These are phyloP conservation scores for Atractiella rhizophila DNA, from an alignment of 768 basidiomycete genomes.

Conservation along the genomic window DNA sequence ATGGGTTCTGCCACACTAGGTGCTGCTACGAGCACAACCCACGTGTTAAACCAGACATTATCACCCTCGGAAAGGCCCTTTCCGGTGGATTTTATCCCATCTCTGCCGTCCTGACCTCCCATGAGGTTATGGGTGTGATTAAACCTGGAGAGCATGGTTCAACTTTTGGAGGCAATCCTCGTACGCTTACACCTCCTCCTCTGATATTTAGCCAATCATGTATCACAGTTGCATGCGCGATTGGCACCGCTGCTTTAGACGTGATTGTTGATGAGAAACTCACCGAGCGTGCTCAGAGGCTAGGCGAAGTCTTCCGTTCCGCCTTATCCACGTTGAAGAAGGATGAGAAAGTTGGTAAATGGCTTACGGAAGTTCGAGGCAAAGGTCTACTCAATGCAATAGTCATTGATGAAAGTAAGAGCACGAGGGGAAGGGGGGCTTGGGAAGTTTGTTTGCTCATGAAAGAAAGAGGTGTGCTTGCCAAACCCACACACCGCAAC, in stretches of 20 bases:
- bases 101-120: conserved; percentile 72
- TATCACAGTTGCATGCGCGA: conserved; percentile 89
- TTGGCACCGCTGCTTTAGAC: conserved; percentile 67
- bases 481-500: conserved; percentile 87
- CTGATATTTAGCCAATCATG: conserved; percentile 22
- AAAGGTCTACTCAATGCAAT: conserved; percentile 73
- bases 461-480: conserved; percentile 71
- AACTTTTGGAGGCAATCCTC: conserved; percentile 56
- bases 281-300: conserved; percentile 44
- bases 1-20: conserved; percentile 9
- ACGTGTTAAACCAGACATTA: conserved; percentile 61
- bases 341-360: conserved; percentile 1
- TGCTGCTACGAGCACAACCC: conserved; percentile 62
- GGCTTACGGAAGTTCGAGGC: conserved; percentile 20
- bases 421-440: conserved; percentile 50
- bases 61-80: conserved; percentile 84
- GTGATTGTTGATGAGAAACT: conserved; percentile 77
- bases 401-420: conserved; percentile 64
- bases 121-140: conserved; percentile 82
- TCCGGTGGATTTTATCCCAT: conserved; percentile 96
- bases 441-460: conserved; percentile 88
- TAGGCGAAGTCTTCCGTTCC: conserved; percentile 59
- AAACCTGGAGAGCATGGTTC: conserved; percentile 85
- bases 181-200: not conserved
- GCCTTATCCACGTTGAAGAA: conserved; percentile 21